Evolutionary conservation across 2,329 filamentous ascomycete genomes (phyloP).

Genomic region (Alternaria longipes): DNA sequence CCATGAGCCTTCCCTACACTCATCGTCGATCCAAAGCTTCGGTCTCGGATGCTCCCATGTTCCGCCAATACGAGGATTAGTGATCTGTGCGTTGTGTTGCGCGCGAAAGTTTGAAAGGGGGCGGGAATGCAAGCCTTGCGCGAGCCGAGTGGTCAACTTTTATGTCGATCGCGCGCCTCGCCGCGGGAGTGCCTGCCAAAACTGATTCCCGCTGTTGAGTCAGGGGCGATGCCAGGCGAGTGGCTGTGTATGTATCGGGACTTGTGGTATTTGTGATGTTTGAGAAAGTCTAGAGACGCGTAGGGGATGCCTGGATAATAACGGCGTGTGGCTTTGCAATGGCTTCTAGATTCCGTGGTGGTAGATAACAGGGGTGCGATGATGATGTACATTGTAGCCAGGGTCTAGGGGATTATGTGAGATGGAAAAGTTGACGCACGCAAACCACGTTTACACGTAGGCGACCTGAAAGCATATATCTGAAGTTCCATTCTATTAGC

Average conservation of each 20-base stretch:
- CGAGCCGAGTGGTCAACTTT: constrained; percentile 11
- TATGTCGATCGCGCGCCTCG: constrained; percentile 10
- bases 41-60: constrained; percentile 6
- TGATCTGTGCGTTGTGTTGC: constrained; percentile 2
- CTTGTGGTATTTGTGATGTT: neutral
- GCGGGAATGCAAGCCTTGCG: constrained; percentile 7
- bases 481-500: neutral
- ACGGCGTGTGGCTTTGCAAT: neutral
- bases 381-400: neutral
- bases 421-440: neutral
- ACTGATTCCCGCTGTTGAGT: constrained; percentile 2
- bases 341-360: neutral
- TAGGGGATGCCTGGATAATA: neutral
- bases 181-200: constrained; percentile 26
- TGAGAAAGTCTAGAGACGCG: neutral
- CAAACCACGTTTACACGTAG: neutral
- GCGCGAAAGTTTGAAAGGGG: constrained; percentile 10
- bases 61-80: neutral
- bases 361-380: neutral
- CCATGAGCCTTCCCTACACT: neutral
- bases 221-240: neutral
- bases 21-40: constrained; percentile 1
- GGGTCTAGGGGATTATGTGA: neutral
- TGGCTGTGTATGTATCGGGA: neutral
- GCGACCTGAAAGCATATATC: neutral